A percentile compares a stretch with the other conserved stretches of the same genome.
These are phyloP conservation scores for Agaricales sp. DNA, from an alignment of 1,284 basidiomycete species.

Conservation along the genomic window DNA sequence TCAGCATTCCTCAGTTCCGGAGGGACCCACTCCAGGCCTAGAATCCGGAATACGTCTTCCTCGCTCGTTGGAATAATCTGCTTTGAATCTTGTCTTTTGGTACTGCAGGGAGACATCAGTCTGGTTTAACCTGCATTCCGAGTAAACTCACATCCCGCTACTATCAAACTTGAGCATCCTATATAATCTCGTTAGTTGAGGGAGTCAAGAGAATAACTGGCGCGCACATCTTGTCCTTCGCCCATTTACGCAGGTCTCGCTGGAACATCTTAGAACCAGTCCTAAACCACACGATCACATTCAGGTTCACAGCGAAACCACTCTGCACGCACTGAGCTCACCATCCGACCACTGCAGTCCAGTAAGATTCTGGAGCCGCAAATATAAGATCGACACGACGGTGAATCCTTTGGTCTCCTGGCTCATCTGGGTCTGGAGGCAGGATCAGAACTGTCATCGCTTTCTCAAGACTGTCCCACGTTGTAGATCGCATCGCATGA, in stretches of 20 bases:
- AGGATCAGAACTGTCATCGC: slow-evolving; percentile 58
- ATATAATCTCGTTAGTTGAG: not conserved
- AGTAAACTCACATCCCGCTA: slow-evolving; percentile 46
- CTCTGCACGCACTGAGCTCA: slow-evolving; percentile 18
- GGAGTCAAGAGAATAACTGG: slow-evolving; percentile 1
- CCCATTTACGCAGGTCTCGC: slow-evolving; percentile 65
- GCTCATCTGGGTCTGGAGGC: slow-evolving; percentile 21
- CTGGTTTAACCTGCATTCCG: slow-evolving; percentile 7
- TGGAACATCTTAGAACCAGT: slow-evolving; percentile 76
- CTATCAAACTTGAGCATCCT: slow-evolving; percentile 77
- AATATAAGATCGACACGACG: slow-evolving; percentile 71
- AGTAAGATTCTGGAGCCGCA: slow-evolving; percentile 55
- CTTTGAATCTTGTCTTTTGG: slow-evolving; percentile 52
- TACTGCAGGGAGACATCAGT: slow-evolving; percentile 27
- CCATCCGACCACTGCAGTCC: slow-evolving; percentile 76
- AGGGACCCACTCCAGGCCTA: slow-evolving; percentile 61
- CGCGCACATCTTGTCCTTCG: slow-evolving; percentile 47
- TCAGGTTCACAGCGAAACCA: not conserved
- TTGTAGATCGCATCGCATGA: slow-evolving; percentile 39
- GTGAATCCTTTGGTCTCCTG: slow-evolving; percentile 24
- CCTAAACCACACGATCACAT: slow-evolving; percentile 29
- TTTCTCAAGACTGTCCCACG: slow-evolving; percentile 64
- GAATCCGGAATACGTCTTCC: slow-evolving; percentile 55
- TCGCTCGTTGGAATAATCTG: slow-evolving; percentile 50
- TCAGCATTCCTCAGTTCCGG: slow-evolving; percentile 63